Base-by-base conservation (phyloP, 73 alveolate species). In the Tetrahymena elliotti region DNA sequence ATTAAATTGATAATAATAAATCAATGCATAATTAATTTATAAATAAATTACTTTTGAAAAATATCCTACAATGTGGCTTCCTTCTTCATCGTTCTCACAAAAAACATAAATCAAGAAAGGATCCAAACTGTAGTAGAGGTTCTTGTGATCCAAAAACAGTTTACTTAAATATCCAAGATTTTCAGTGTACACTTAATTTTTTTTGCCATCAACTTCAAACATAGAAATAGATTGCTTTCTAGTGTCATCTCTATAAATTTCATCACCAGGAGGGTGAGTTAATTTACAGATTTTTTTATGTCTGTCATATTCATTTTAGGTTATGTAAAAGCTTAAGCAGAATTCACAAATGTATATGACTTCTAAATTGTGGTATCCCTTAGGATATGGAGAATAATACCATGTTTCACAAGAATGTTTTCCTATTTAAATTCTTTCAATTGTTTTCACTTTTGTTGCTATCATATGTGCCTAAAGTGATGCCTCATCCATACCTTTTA, bases 321-420 rank as follows among this genome's bases (percentile, higher is more conserved):
- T 54, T 15, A 84, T 95, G 92, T 54, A 95, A 33, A 93, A 93
- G n/a, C 95, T 52, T 31, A 95, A 95, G 94, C 99, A 98, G 95
- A 96, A 98, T 93, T 98, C 99, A 92, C 99, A 98, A 33, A 98
- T 95, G 95, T 96, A 98, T 39, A 99, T 96, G 22, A 97, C 96
- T 93, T 97, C 98, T 53, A 97, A 94, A 84, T 97, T 95, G 82
- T 98, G 99, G 97, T 95, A 99, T 88, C 97, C 99, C 47, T 97
- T 98, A 15, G 99, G 99, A 84, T 96, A 98, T 47, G 99, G 99
- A 27, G 99, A 96, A 94, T 97, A 99, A 95, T 98, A 99, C 99
- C 99, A 98, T 9, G 99, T 94, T 82, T 98, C 99, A 68, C 98
- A 97, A 35, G 96, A 83, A 97, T 94, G 97, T 92, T 96, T 93